Evolutionary conservation across 2,329 filamentous ascomycete species (phyloP), one percentile per base, ranked within the genome.

Genomic region (Pyrenochaeta sp.): DNA sequence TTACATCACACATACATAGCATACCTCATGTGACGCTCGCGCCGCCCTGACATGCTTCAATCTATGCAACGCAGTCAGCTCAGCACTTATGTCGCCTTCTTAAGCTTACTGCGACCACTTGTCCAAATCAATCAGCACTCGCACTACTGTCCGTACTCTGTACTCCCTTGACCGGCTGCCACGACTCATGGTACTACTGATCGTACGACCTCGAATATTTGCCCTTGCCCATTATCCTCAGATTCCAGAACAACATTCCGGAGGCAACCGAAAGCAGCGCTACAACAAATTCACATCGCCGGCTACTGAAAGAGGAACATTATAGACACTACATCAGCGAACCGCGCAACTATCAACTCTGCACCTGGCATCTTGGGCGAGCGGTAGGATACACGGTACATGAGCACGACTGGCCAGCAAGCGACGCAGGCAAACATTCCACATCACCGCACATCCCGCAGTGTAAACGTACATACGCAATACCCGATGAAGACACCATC

Each of bases 61-160:
- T 17, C 23, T 37, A 37, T 31, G 47, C 48, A 41, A 45, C 32
- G 39, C 47, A 46, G 47, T 55, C 55, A 59, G 54, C 52, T 27
- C 20, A 51, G 36, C 37, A 42, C 27, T 56, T 49, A 58, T 30
- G 49, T 56, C 46, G 50, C 41, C 37, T 29, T 52, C 31, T 63
- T 60, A 56, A 59, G 63, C 64, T 67, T 64, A 67, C 60, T 61
- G 59, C 60, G 45, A 46, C 52, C 56, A 63, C 45, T 51, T 49
- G 49, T 32, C 49, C 45, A 47, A n/a, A 20, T 35, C 49, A 6
- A 31, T 47, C 44, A 49, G 50, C 51, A 60, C 51, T 45, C 47
- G 50, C 56, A 49, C 42, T 32, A 45, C 45, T 35, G 39, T 42
- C 48, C 47, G 39, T 50, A 50, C 42, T 42, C 59, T 60, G 62